These are phyloP conservation scores for Mercurialis annua DNA, from an alignment of 345 rosid genomes.

Conservation along the genomic window DNA sequence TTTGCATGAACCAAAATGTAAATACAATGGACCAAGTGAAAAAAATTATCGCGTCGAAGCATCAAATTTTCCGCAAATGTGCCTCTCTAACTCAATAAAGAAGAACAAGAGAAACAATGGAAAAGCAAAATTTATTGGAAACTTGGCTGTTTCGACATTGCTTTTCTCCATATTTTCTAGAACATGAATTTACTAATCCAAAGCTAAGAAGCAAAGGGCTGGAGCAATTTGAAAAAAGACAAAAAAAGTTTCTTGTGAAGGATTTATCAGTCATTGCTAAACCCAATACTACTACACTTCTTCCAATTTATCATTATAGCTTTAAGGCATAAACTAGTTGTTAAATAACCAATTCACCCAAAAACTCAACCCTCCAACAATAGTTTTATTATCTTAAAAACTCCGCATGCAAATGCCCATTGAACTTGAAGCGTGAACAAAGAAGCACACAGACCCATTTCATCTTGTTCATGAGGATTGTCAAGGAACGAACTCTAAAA, in stretches of 20 bases:
- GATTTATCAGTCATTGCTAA: neutral
- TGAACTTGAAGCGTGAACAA: too few relatives aligned
- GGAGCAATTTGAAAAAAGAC: neutral
- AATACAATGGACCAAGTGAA: neutral
- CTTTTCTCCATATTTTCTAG: neutral
- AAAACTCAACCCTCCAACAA: too few relatives aligned
- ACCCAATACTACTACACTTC: neutral
- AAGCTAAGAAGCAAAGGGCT: neutral
- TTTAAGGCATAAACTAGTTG: neutral
- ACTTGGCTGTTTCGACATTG: neutral
- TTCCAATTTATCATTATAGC: slow-evolving; percentile 3
- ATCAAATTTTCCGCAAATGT: neutral
- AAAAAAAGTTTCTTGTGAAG: neutral
- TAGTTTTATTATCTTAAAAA: too few relatives aligned
- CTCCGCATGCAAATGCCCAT: too few relatives aligned
- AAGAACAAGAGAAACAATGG: neutral
- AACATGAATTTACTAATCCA: neutral
- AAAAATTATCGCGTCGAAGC: neutral
- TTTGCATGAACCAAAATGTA: slow-evolving; percentile 4
- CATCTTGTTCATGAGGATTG: too few relatives aligned
- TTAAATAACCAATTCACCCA: too few relatives aligned
- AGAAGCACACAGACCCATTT: too few relatives aligned
- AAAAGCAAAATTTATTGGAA: neutral
- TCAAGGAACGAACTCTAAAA: too few relatives aligned
- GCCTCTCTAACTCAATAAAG: slow-evolving; percentile 1